Evolutionary conservation across 257 asterid species (phyloP).

Genomic region (Avicennia marina): DNA sequence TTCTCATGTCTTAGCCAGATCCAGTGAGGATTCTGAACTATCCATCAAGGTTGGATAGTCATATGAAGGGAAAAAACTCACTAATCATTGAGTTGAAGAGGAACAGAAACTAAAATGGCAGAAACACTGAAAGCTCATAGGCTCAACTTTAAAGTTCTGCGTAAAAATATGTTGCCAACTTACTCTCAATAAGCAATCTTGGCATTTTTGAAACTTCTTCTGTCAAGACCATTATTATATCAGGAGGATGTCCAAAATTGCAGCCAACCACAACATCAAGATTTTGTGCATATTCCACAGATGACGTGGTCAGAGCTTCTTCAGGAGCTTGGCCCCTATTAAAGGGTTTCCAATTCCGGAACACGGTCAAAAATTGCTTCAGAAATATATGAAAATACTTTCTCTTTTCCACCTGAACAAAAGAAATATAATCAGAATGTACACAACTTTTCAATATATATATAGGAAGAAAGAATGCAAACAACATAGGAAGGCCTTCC

Average conservation of each 20-base stretch:
- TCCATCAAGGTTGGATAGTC: no score
- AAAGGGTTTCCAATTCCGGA: constrained; percentile 72
- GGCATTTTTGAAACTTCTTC: constrained; percentile 61
- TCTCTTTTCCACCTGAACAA: constrained; percentile 71
- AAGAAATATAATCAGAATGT: constrained; percentile 17
- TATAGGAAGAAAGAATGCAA: constrained; percentile 19
- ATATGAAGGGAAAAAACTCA: constrained; percentile 5
- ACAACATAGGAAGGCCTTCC: constrained; percentile 11
- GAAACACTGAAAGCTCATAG: constrained; percentile 12
- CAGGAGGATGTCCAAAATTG: constrained; percentile 86
- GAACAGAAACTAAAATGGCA: constrained; percentile 7
- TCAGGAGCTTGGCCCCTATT: constrained; percentile 45
- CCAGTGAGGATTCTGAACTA: constrained; percentile 1
- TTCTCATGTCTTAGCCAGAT: constrained; percentile 5
- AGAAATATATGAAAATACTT: constrained; percentile 60
- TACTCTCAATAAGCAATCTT: constrained; percentile 58
- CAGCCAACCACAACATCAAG: constrained; percentile 76
- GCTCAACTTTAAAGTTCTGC: constrained; percentile 17
- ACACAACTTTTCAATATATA: constrained; percentile 13
- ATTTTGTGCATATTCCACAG: constrained; percentile 32
- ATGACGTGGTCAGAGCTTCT: constrained; percentile 29
- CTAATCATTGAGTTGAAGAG: constrained; percentile 5
- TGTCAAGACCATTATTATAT: constrained; percentile 47
- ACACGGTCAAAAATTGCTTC: constrained; percentile 70
- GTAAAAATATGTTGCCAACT: constrained; percentile 36